Conservation (phyloP, 768 basidiomycete species). For the Saitozyma podzolica region DNA sequence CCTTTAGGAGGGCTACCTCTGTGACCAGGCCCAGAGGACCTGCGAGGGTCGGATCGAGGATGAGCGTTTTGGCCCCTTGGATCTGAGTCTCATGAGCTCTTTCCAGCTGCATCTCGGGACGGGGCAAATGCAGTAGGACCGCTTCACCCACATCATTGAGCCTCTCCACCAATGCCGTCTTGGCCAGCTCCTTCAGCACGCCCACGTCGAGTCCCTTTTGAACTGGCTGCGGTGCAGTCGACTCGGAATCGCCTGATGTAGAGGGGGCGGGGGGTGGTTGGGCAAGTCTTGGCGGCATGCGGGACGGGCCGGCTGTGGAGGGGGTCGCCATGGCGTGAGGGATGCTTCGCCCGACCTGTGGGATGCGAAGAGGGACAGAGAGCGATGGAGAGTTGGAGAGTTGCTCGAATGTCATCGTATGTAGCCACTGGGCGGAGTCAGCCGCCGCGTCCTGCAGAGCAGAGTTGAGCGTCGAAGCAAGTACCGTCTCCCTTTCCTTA, state of each 20-base stretch:
- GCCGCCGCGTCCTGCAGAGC: too few species aligned
- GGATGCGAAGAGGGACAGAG: too few species aligned
- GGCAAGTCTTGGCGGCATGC: slow-evolving; percentile 4
- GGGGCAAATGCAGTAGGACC: background rate
- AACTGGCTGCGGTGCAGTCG: slow-evolving; percentile 22
- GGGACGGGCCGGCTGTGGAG: slow-evolving; percentile 13
- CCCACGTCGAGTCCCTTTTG: slow-evolving; percentile 40
- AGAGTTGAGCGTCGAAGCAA: too few species aligned
- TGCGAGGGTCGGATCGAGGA: slow-evolving; percentile 82
- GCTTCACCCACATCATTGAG: slow-evolving; percentile 60
- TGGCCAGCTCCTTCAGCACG: slow-evolving; percentile 70
- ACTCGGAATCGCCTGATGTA: slow-evolving; percentile 46
- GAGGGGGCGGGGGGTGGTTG: slow-evolving; percentile 40
- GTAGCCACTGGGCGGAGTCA: too few species aligned
- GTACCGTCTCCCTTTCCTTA: too few species aligned
- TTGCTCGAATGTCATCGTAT: too few species aligned
- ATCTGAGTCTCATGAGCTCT: slow-evolving; percentile 28
- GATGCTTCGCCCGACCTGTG: too few species aligned
- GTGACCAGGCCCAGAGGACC: slow-evolving; percentile 94
- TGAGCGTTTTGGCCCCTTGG: slow-evolving; percentile 85
- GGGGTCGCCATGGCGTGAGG: slow-evolving; percentile 5
- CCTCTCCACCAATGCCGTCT: slow-evolving; percentile 77
- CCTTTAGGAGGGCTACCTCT: slow-evolving; percentile 90
- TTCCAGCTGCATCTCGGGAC: background rate
- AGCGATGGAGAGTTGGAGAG: too few species aligned